These are phyloP conservation scores for Apiospora koreana DNA, from an alignment of 2,329 filamentous ascomycete species.

Conservation along the genomic window DNA sequence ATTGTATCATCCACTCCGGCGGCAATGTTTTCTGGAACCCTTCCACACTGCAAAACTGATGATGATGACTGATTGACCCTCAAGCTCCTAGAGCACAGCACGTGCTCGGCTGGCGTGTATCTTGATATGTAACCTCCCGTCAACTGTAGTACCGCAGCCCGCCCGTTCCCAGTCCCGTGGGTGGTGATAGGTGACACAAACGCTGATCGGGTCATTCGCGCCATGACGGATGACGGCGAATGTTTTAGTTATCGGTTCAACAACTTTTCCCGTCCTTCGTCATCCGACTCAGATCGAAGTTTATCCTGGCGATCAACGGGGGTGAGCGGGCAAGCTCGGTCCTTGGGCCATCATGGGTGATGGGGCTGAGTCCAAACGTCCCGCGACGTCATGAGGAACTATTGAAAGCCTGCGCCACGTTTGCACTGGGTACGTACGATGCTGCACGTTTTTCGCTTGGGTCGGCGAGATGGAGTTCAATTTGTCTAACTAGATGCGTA, in stretches of 20 bases:
- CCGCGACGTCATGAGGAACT: neutral
- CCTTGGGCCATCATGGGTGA: neutral
- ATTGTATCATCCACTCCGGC: neutral
- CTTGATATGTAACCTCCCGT: slow-evolving; percentile 67
- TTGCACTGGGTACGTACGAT: neutral
- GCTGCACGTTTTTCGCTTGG: neutral
- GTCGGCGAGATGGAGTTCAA: neutral
- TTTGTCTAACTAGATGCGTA: neutral
- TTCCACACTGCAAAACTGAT: too few relatives aligned
- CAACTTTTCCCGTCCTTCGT: neutral
- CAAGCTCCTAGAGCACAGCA: neutral
- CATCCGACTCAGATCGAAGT: neutral
- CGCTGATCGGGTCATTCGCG: neutral
- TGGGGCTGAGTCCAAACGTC: neutral
- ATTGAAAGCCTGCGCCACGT: neutral
- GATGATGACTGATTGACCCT: slow-evolving; percentile 24
- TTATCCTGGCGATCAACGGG: neutral
- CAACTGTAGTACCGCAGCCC: slow-evolving; percentile 25
- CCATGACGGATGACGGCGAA: neutral
- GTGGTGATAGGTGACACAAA: neutral
- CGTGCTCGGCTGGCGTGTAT: slow-evolving; percentile 55
- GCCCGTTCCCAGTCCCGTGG: neutral
- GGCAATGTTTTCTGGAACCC: neutral
- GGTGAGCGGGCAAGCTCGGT: neutral
- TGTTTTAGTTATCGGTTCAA: neutral